phyloP scores from a whole-genome alignment of 2,329 filamentous ascomycete species.

The Monosporascus sp. region DNA sequence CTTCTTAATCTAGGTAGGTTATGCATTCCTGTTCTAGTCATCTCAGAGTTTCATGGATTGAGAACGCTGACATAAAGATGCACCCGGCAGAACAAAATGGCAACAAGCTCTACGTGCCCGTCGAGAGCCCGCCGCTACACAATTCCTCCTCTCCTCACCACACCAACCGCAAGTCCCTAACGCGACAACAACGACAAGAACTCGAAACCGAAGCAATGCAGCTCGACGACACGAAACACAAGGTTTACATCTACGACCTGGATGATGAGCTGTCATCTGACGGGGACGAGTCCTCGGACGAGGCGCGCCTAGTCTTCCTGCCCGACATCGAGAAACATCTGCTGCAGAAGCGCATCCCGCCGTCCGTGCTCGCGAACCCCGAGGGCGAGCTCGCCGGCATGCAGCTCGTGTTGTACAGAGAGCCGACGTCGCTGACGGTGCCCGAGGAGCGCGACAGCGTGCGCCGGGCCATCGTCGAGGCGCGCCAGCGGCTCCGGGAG shows the following conservation, averaged over 20 bases:
- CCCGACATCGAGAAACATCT: constrained; percentile 82
- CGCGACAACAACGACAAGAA: constrained; percentile 39
- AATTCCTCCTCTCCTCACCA: constrained; percentile 1
- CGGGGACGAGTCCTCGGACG: constrained; percentile 48
- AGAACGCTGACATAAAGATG: constrained; percentile 14
- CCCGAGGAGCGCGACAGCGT: constrained; percentile 72
- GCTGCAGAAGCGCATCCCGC: constrained; percentile 62
- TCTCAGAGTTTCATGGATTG: constrained; percentile 7
- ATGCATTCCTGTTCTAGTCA: background rate
- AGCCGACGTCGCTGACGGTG: constrained; percentile 71
- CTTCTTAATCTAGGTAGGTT: constrained; percentile 72
- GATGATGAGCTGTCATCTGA: constrained; percentile 72
- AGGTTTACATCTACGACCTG: constrained; percentile 85
- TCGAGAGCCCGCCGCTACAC: constrained; percentile 40
- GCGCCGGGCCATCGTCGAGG: constrained; percentile 76
- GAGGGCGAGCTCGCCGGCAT: constrained; percentile 52
- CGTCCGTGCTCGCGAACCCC: constrained; percentile 54
- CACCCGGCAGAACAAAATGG: constrained; percentile 51
- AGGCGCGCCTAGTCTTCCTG: constrained; percentile 67
- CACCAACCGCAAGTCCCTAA: constrained; percentile 1
- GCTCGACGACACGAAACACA: constrained; percentile 79
- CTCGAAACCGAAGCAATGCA: constrained; percentile 79
- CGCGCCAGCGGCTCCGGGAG: constrained; percentile 62
- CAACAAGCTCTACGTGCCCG: constrained; percentile 59
- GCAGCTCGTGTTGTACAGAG: constrained; percentile 79